phyloP scores from a whole-genome alignment of 2,329 filamentous ascomycete genomes.

The Pseudocercospora eumusae region DNA sequence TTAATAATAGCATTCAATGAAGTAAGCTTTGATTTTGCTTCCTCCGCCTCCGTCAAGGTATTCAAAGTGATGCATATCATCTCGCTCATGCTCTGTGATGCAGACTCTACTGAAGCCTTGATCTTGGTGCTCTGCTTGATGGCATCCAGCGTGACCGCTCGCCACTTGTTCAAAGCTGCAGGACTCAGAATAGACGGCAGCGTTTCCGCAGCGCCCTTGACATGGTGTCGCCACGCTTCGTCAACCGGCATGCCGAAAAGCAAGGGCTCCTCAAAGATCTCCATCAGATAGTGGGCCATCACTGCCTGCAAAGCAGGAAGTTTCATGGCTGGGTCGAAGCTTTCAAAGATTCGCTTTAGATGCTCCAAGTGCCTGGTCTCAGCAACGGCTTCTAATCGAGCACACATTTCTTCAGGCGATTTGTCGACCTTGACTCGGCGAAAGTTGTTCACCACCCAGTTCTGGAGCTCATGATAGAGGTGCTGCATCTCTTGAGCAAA shows the following conservation, averaged over 20 bases:
- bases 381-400: conserved; percentile 28
- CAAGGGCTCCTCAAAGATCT: conserved; percentile 62
- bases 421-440: conserved; percentile 58
- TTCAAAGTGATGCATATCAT: conserved; percentile 33
- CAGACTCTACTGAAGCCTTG: conserved; percentile 27
- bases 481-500: conserved; percentile 62
- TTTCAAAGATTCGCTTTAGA: conserved; percentile 50
- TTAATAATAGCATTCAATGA: conserved; percentile 35
- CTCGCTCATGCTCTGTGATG: conserved; percentile 30
- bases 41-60: conserved; percentile 32
- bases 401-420: conserved; percentile 28
- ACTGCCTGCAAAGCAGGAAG: conserved; percentile 65
- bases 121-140: conserved; percentile 53
- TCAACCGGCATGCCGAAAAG: conserved; percentile 63
- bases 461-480: conserved; percentile 68
- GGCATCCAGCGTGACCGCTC: conserved; percentile 63
- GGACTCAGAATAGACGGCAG: conserved; percentile 30
- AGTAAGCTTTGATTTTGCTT: conserved; percentile 24
- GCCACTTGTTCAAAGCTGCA: conserved; percentile 65
- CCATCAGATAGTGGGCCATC: conserved; percentile 61
- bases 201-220: conserved; percentile 30
- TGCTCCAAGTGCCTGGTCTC: conserved; percentile 29
- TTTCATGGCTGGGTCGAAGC: conserved; percentile 57
- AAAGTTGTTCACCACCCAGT: conserved; percentile 72
- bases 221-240: conserved; percentile 35